These are phyloP conservation scores for Porphyrellus sp. DNA, from an alignment of 1,284 basidiomycete genomes.

Conservation along the genomic window DNA sequence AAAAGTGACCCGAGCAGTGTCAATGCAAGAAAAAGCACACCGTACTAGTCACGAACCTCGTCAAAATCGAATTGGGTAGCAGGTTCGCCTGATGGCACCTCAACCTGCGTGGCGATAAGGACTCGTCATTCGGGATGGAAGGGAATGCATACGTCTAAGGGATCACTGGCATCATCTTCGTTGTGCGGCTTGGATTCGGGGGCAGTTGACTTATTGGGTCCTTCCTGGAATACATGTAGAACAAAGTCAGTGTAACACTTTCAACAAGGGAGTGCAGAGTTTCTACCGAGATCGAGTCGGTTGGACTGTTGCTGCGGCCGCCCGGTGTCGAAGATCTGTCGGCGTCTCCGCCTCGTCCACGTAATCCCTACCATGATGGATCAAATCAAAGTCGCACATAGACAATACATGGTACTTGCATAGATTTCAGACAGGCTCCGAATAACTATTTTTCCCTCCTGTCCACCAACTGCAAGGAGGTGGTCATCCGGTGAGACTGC, in stretches of 20 bases:
- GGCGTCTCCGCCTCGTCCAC: too few species aligned
- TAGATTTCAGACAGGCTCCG: not conserved
- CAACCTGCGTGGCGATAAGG: not conserved
- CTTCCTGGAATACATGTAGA: not conserved
- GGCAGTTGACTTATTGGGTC: not conserved
- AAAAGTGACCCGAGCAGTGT: not conserved
- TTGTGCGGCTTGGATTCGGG: not conserved
- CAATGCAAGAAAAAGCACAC: not conserved
- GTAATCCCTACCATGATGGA: not conserved
- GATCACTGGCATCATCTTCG: not conserved
- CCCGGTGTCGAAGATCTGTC: not conserved
- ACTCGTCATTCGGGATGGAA: not conserved
- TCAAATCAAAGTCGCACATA: not conserved
- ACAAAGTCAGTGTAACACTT: not conserved
- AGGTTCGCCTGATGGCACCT: not conserved
- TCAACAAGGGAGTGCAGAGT: too few species aligned
- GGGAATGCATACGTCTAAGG: not conserved
- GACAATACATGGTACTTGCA: not conserved
- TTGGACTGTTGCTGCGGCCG: not conserved
- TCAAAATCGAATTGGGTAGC: not conserved
- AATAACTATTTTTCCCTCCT: not conserved
- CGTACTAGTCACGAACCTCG: not conserved
- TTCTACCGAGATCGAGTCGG: not conserved
- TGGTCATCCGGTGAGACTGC: not conserved
- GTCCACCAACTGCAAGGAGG: not conserved